A percentile compares a stretch with the other conserved stretches of the same genome.
These are phyloP conservation scores for Suillus clintonianus DNA, from an alignment of 768 basidiomycete genomes.

Conservation along the genomic window DNA sequence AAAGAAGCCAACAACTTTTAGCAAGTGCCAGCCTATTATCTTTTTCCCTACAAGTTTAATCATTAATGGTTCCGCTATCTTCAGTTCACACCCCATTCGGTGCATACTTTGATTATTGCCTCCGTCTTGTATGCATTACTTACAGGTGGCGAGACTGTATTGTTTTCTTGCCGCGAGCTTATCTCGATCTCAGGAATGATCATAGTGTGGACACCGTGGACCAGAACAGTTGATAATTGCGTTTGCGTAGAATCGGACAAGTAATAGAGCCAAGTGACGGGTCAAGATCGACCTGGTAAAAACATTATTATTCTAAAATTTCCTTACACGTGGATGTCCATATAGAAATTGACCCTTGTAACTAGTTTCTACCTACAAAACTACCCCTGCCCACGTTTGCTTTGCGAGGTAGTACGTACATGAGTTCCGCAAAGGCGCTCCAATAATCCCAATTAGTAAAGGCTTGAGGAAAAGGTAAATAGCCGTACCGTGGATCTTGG, in stretches of 20 bases:
- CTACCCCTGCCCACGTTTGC: not conserved
- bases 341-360: not conserved
- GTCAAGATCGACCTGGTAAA: not conserved
- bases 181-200: not conserved
- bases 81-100: conserved; percentile 2
- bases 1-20: conserved; percentile 1
- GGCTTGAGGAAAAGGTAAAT: conserved; percentile 1
- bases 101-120: not conserved
- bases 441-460: not conserved
- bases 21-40: not conserved
- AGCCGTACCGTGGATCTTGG: conserved; percentile 4
- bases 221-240: not conserved
- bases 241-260: not conserved
- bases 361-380: not conserved
- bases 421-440: conserved; percentile 2
- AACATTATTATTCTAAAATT: conserved; percentile 5
- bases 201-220: not conserved
- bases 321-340: conserved; percentile 1
- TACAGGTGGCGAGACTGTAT: not conserved
- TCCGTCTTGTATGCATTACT: not conserved
- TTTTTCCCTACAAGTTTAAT: not conserved
- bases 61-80: conserved; percentile 2
- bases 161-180: not conserved
- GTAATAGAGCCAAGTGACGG: not conserved
- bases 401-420: not conserved